These are phyloP conservation scores for Iris macrosiphon DNA, from an alignment of 106 monocot genomes.

Conservation along the genomic window DNA sequence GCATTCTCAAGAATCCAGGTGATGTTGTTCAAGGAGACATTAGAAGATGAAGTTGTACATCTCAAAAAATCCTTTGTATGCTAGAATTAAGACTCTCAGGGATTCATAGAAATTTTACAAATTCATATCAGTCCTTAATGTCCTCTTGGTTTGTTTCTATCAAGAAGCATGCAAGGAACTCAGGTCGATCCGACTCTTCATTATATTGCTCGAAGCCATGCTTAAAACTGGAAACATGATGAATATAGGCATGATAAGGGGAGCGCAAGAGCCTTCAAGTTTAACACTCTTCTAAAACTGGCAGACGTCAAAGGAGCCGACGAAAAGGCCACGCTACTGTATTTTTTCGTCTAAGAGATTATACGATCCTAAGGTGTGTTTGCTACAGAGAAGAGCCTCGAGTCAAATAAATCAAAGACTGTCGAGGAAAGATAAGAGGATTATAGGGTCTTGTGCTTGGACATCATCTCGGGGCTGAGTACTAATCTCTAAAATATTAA, in stretches of 20 bases:
- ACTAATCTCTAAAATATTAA: slow-evolving; percentile 62
- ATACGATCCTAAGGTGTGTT: slow-evolving; percentile 25
- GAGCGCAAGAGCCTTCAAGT: slow-evolving; percentile 82
- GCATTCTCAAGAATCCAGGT: slow-evolving; percentile 57
- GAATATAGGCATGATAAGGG: slow-evolving; percentile 74
- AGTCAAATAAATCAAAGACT: neutral
- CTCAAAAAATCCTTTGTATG: slow-evolving; percentile 45
- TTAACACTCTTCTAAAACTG: slow-evolving; percentile 80
- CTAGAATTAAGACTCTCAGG: no score
- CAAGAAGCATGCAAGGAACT: slow-evolving; percentile 89
- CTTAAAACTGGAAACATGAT: slow-evolving; percentile 76
- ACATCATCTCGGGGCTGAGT: slow-evolving; percentile 52
- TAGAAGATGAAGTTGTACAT: slow-evolving; percentile 64
- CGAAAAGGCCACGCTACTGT: slow-evolving; percentile 84
- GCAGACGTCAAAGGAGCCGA: slow-evolving; percentile 79
- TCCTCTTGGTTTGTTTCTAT: neutral
- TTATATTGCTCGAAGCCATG: slow-evolving; percentile 74
- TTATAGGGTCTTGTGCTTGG: slow-evolving; percentile 19
- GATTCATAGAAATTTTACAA: no score
- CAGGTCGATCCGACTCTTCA: slow-evolving; percentile 62
- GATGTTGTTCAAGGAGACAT: slow-evolving; percentile 64
- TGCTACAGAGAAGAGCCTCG: slow-evolving; percentile 3
- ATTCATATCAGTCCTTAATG: no score
- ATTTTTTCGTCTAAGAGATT: slow-evolving; percentile 84
- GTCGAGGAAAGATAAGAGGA: slow-evolving; percentile 30